Evolutionary conservation across 2,329 filamentous ascomycete genomes (phyloP).

Genomic region (Bisporella sp.): DNA sequence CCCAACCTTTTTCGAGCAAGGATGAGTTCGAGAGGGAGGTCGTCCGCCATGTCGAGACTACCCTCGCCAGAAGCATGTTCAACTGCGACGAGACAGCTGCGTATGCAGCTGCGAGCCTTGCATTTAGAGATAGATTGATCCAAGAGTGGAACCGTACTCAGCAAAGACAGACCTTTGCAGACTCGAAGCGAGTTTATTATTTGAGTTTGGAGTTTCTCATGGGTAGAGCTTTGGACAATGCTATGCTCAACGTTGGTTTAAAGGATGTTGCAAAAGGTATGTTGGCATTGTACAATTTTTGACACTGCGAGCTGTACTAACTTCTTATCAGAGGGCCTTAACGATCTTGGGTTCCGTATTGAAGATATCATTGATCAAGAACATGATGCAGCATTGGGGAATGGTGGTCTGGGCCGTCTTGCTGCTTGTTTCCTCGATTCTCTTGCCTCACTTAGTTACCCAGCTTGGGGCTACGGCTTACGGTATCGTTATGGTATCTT

Average conservation of each 20-base stretch:
- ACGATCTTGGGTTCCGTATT: constrained; percentile 89
- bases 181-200: constrained; percentile 94
- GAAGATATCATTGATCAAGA: constrained; percentile 94
- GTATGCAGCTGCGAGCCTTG: constrained; percentile 84
- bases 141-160: constrained; percentile 98
- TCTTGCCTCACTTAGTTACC: constrained; percentile 87
- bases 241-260: constrained; percentile 90
- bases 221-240: constrained; percentile 94
- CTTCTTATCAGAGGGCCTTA: constrained; percentile 59
- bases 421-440: constrained; percentile 97
- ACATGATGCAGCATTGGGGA: constrained; percentile 92
- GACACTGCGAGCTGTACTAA: constrained; percentile 2
- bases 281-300: constrained; percentile 19
- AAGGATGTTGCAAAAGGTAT: constrained; percentile 78
- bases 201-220: constrained; percentile 96
- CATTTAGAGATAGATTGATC: constrained; percentile 87
- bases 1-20: constrained; percentile 64
- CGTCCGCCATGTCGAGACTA: constrained; percentile 93
- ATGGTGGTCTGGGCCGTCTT: constrained; percentile 88
- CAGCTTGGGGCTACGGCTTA: constrained; percentile 95
- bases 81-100: constrained; percentile 95
- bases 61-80: constrained; percentile 89
- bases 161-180: constrained; percentile 84
- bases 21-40: constrained; percentile 84
- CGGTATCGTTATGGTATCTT: constrained; percentile 97